Evolutionary conservation across 768 basidiomycete species (phyloP), one percentile per base, ranked within the genome.

Genomic region (Rickenella mellea): DNA sequence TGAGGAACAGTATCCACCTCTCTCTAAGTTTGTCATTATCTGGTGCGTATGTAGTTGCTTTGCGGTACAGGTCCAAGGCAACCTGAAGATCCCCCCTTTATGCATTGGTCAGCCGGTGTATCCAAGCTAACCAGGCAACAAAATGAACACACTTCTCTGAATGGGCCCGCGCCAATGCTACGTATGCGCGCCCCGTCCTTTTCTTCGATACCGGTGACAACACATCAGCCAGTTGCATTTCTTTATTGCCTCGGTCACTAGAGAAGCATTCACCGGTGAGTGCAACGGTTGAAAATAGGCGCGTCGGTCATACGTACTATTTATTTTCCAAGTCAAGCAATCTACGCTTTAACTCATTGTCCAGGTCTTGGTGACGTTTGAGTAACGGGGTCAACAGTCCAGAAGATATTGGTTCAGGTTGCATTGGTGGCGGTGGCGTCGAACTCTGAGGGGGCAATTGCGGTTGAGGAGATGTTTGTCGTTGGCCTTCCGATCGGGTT

Each of bases 1-100:
- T 60, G 60, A 81, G 62, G 60, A 79, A 81, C 68, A 76, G 71
- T 70, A 79, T 79, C 74, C 72, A 89, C 88, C 88, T 83, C 70
- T 85, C 84, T 73, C 80, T 77, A 38, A 91, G 70, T 59, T 86
- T 89, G 61, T 76, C 59, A 55, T 91, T 90, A 44, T 87, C 82
- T n/a, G 88, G 87, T 37, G 88, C 84, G 50, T 88, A 89, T 5
- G 70, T 69, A 57, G 82, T 80, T 15, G 86, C 87, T 52, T 84
- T 83, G 55, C 79, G 78, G 56, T 89, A 91, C 12, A 90, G 71
- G 42, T 86, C 82, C 28, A 91, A 69, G 2, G 88, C 87, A 2
- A 77, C 73, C 52, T 80, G 71, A n/a, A 88, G 67, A 53, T 88
- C 78, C n/a, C 82, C 83, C 67, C 85, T 88, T 39, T n/a, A 38